phyloP scores from a whole-genome alignment of 768 basidiomycete species.

The Punctularia strigosozonata region DNA sequence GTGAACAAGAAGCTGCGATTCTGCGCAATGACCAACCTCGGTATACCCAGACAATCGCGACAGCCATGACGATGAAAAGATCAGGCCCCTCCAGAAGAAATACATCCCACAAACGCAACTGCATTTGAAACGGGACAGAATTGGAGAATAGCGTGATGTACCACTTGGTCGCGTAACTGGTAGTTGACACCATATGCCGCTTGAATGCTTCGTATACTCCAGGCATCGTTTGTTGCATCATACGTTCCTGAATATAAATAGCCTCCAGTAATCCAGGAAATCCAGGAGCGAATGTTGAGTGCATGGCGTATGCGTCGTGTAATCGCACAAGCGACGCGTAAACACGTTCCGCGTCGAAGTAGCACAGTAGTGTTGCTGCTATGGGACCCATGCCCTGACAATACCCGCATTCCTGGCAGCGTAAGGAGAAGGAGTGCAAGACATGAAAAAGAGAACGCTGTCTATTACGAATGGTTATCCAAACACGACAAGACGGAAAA shows the following conservation, averaged over 20 bases:
- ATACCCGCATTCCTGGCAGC: slow-evolving; percentile 83
- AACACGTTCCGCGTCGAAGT: slow-evolving; percentile 82
- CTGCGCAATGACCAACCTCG: slow-evolving; percentile 41
- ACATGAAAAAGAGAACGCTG: slow-evolving; percentile 95
- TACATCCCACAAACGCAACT: slow-evolving; percentile 90
- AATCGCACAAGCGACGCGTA: slow-evolving; percentile 80
- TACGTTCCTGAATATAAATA: slow-evolving; percentile 91
- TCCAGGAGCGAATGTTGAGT: slow-evolving; percentile 82
- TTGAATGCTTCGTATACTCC: slow-evolving; percentile 78
- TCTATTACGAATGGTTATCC: slow-evolving; percentile 24
- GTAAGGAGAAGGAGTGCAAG: slow-evolving; percentile 80
- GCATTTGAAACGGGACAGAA: slow-evolving; percentile 90
- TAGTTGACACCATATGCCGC: slow-evolving; percentile 84
- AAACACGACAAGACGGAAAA: slow-evolving; percentile 3
- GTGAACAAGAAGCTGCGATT: background rate
- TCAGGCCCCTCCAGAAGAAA: slow-evolving; percentile 88
- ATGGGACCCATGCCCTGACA: slow-evolving; percentile 99
- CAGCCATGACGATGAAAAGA: slow-evolving; percentile 71
- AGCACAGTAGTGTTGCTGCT: slow-evolving; percentile 87
- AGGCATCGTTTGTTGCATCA: slow-evolving; percentile 83
- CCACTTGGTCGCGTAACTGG: slow-evolving; percentile 97
- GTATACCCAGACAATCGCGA: slow-evolving; percentile 88
- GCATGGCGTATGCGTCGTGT: slow-evolving; percentile 82
- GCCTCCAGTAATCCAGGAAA: slow-evolving; percentile 93
- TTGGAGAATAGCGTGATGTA: slow-evolving; percentile 97